Conservation (phyloP, 257 asterid genomes). For the Solanum tarapatanum region DNA sequence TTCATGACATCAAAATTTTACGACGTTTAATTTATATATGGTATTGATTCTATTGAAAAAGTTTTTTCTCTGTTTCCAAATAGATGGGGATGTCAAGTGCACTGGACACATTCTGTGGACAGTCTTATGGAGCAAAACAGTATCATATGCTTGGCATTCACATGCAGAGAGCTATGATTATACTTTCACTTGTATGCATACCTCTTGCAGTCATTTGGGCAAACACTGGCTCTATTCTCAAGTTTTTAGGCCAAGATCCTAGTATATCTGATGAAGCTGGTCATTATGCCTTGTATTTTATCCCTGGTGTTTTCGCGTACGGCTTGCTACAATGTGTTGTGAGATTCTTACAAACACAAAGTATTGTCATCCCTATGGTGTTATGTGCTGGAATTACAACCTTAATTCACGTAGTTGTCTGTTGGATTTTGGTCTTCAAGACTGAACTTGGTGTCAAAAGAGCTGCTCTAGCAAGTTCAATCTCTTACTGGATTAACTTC, state of each 20-base stretch:
- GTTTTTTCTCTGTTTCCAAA: not conserved
- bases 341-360: constrained; percentile 65
- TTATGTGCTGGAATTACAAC: constrained; percentile 52
- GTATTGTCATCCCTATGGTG: constrained; percentile 67
- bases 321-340: constrained; percentile 63
- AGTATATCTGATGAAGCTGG: constrained; percentile 59
- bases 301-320: constrained; percentile 51
- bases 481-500: constrained; percentile 66
- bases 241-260: constrained; percentile 60
- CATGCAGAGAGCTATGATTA: constrained; percentile 67
- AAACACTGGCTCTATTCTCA: constrained; percentile 46
- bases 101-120: constrained; percentile 74
- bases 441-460: constrained; percentile 55
- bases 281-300: constrained; percentile 44
- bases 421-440: constrained; percentile 60
- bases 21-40: not conserved
- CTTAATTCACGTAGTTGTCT: constrained; percentile 28
- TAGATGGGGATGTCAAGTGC: constrained; percentile 91
- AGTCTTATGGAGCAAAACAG: constrained; percentile 70
- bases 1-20: not conserved
- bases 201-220: constrained; percentile 68
- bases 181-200: constrained; percentile 42
- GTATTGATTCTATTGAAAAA: not conserved
- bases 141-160: constrained; percentile 72
- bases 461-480: constrained; percentile 51